Evolutionary conservation across 139 green algal genomes (phyloP).

Genomic region (Closterium sp.): DNA sequence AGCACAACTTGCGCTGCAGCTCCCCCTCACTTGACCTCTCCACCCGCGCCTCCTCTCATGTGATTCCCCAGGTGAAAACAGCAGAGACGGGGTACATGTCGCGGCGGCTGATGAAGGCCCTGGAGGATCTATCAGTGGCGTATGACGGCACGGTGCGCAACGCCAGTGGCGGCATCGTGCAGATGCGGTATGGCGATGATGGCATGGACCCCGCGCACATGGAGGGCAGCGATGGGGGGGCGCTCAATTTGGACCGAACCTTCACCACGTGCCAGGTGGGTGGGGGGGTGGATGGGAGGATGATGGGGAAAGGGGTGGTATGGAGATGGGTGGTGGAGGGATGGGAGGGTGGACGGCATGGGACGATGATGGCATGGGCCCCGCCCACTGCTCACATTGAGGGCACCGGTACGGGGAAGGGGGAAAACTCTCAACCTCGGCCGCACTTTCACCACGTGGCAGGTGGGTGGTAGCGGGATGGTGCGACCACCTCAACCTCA

Average conservation of each 20-base stretch:
- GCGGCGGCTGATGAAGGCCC: slow-evolving; percentile 92
- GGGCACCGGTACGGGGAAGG: slow-evolving; percentile 82
- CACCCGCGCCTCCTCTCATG: not conserved
- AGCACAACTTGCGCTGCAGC: too few species aligned
- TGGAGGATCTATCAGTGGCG: slow-evolving; percentile 92
- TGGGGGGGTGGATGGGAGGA: too few species aligned
- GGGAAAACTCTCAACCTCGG: slow-evolving; percentile 50
- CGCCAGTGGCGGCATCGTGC: slow-evolving; percentile 79
- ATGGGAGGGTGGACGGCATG: too few species aligned
- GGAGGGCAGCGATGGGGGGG: slow-evolving; percentile 68
- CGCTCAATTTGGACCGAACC: slow-evolving; percentile 52
- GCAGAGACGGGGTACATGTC: slow-evolving; percentile 99
- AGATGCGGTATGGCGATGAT: slow-evolving; percentile 92
- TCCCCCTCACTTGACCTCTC: too few species aligned
- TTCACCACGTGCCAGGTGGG: slow-evolving; percentile 33
- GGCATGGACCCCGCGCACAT: slow-evolving; percentile 89
- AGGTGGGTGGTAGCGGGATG: slow-evolving; percentile 10
- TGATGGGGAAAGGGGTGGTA: too few species aligned
- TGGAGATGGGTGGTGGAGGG: too few species aligned
- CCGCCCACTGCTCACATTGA: slow-evolving; percentile 91
- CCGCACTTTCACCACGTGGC: slow-evolving; percentile 4
- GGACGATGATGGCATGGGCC: slow-evolving; percentile 90
- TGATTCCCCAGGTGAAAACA: slow-evolving; percentile 78
- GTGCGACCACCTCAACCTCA: too few species aligned
- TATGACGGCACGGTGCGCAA: slow-evolving; percentile 98